phyloP scores from a whole-genome alignment of 768 basidiomycete species.

The Agaricus sinodeliciosus region DNA sequence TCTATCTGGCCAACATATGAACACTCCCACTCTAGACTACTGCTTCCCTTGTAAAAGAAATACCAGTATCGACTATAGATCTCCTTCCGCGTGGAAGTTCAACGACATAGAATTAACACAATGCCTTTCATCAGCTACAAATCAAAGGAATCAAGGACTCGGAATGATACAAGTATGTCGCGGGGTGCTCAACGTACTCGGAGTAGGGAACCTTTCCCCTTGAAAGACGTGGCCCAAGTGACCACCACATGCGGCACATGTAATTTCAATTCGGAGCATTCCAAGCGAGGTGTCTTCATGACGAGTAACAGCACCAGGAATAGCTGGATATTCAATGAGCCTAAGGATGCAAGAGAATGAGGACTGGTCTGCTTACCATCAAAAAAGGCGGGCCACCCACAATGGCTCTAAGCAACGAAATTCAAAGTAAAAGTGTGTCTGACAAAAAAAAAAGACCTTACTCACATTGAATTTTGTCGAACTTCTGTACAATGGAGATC shows the following conservation, averaged over 20 bases:
- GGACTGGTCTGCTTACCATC: no score
- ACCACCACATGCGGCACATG: constrained; percentile 85
- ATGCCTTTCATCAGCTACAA: constrained; percentile 74
- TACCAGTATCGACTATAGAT: constrained; percentile 6
- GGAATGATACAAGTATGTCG: no score
- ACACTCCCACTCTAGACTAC: no score
- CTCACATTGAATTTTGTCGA: constrained; percentile 75
- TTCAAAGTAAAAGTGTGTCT: not conserved
- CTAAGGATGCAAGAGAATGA: no score
- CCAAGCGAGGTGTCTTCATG: constrained; percentile 68
- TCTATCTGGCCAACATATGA: no score
- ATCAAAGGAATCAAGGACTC: no score
- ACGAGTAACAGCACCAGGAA: constrained; percentile 81
- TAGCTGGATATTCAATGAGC: constrained; percentile 38
- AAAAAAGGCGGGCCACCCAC: constrained; percentile 97
- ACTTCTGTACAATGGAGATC: constrained; percentile 81
- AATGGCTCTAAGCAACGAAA: constrained; percentile 74
- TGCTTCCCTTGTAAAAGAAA: no score
- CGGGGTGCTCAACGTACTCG: constrained; percentile 50
- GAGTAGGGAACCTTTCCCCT: constrained; percentile 77
- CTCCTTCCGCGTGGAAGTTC: constrained; percentile 57
- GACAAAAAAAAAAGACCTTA: no score
- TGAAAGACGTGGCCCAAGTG: constrained; percentile 96
- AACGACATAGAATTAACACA: constrained; percentile 89
- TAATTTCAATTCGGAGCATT: constrained; percentile 80